Base-by-base conservation (phyloP, 306 rosid genomes). In the Vigna radiata region DNA sequence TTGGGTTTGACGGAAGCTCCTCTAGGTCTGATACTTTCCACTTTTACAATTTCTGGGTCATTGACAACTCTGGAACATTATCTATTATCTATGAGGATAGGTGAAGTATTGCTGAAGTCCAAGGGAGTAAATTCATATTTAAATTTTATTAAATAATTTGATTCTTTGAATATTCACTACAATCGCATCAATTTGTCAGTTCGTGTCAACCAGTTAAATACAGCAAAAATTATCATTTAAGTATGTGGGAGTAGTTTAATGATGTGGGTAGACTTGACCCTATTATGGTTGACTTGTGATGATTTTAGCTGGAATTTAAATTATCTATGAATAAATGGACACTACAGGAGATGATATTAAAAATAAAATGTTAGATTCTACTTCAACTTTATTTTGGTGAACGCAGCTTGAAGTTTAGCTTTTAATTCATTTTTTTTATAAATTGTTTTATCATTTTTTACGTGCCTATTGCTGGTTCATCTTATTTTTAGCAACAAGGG, bases 231-330 rank as follows among this genome's bases (percentile, higher is more conserved):
- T 44, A 37, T 47, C 49, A 50, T 59, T 46, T 36, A 43, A 43
- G 66, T 15, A 58, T 49, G 68, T 41, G 53, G 67, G 43, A 46
- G 75, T 56, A 39, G 31, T 25, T 74, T 58, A 44, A 54, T 74
- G 66, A 59, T 21, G 41, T 13, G 4, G 18, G 29, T 17, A 72
- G 83, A 59, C 52, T 70, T 63, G 59, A 21, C 2, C 62, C 31
- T n/a, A 12, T 46, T 53, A 61, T 49, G 55, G 70, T 70, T 43
- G 77, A 39, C 18, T 33, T 54, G 16, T 76, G 78, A 39, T 36
- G 48, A 55, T 55, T 71, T 64, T 31, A 50, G 33, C 47, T 43
- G 49, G 75, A 82, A 44, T 65, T 25, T 69, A 52, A 81, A 49
- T 61, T 52, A 62, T 52, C 19, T 59, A 33, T 39, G 63, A 53